phyloP scores from a whole-genome alignment of 352 stramenopile genomes.

The Pythium sp. region DNA sequence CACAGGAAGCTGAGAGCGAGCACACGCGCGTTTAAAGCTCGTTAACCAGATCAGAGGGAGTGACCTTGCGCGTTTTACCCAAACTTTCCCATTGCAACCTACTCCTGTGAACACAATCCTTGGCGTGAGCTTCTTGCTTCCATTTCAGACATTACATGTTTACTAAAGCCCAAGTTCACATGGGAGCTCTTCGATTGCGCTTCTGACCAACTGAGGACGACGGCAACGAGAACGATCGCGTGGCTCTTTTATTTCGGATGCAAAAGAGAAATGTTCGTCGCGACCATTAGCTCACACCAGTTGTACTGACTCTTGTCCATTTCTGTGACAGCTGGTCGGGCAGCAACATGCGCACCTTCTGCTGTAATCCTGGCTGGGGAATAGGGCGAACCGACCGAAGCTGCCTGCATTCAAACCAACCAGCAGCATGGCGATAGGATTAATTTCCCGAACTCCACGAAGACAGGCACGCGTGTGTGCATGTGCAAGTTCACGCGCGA shows the following conservation, averaged over 20 bases:
- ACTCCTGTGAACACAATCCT: background rate
- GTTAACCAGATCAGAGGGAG: background rate
- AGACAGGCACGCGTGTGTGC: background rate
- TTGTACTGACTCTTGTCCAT: background rate
- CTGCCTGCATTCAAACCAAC: background rate
- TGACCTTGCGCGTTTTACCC: background rate
- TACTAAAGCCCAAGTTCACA: background rate
- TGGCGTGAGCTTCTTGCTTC: background rate
- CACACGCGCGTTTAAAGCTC: background rate
- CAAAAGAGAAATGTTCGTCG: constrained; percentile 1
- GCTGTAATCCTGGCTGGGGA: background rate
- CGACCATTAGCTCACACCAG: background rate
- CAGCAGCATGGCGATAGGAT: too few species aligned
- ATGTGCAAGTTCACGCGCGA: background rate
- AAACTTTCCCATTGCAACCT: background rate
- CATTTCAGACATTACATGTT: background rate
- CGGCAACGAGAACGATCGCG: background rate
- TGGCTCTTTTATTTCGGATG: constrained; percentile 5
- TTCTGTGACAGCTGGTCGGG: constrained; percentile 1
- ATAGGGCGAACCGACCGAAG: background rate
- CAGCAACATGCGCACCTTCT: background rate
- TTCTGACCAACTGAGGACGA: background rate
- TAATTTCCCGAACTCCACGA: background rate
- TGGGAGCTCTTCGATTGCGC: background rate
- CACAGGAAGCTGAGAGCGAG: background rate